Evolutionary conservation across 805 yeast species (phyloP).

Genomic region (Yarrowia bubula): DNA sequence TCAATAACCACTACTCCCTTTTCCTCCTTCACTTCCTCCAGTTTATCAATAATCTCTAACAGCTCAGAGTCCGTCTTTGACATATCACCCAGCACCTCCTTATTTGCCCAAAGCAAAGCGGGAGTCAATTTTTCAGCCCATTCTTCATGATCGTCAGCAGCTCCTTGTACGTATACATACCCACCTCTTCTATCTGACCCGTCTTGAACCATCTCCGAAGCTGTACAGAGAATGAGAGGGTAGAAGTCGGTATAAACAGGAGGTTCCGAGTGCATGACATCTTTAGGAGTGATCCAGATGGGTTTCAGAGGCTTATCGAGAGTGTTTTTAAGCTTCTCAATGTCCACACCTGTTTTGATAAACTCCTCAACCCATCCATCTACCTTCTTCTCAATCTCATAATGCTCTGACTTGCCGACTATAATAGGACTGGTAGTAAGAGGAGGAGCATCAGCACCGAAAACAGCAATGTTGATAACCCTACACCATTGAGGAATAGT

Average conservation of each 20-base stretch:
- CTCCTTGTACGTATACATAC: slow-evolving; percentile 78
- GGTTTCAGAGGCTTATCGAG: slow-evolving; percentile 60
- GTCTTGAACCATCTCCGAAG: slow-evolving; percentile 61
- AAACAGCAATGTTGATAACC: slow-evolving; percentile 58
- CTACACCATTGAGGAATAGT: slow-evolving; percentile 93
- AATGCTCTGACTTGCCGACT: slow-evolving; percentile 57
- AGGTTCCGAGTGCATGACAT: slow-evolving; percentile 41
- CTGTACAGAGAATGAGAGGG: slow-evolving; percentile 56
- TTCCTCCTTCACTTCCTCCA: neutral
- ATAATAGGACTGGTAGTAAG: slow-evolving; percentile 52
- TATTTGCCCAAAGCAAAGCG: slow-evolving; percentile 54
- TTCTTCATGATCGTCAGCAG: slow-evolving; percentile 90
- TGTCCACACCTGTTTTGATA: slow-evolving; percentile 43
- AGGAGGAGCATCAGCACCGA: slow-evolving; percentile 40
- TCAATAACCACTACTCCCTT: neutral
- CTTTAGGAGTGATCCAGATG: slow-evolving; percentile 62
- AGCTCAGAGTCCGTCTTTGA: slow-evolving; percentile 40
- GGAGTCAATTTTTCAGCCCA: slow-evolving; percentile 68
- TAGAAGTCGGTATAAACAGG: slow-evolving; percentile 41
- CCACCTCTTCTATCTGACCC: slow-evolving; percentile 51
- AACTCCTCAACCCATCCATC: slow-evolving; percentile 51
- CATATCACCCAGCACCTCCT: slow-evolving; percentile 37
- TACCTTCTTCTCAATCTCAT: slow-evolving; percentile 49
- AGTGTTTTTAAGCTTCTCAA: slow-evolving; percentile 39
- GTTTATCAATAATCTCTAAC: slow-evolving; percentile 11